Evolutionary conservation across 2,329 filamentous ascomycete species (phyloP).

Genomic region (Pyricularia sp.): DNA sequence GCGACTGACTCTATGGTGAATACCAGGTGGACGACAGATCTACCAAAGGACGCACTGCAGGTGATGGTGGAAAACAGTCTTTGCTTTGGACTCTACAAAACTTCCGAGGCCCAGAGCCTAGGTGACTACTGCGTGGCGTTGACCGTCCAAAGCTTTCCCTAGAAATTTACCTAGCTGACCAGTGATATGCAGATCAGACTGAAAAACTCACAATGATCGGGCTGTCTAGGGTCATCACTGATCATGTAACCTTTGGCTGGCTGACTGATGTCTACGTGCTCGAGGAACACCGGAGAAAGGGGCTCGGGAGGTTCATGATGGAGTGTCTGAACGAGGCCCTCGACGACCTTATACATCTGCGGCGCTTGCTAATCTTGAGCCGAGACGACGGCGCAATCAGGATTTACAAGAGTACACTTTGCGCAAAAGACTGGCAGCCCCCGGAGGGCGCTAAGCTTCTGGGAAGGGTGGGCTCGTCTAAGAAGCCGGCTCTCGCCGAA

Average conservation of each 20-base stretch:
- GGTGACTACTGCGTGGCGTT: background rate
- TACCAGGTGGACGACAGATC: conserved; percentile 38
- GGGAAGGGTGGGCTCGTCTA: conserved; percentile 24
- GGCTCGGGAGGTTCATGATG: conserved; percentile 54
- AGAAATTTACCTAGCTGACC: too few species aligned
- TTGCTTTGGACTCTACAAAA: conserved; percentile 43
- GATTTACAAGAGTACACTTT: conserved; percentile 35
- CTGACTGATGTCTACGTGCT: conserved; percentile 57
- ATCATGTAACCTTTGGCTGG: conserved; percentile 56
- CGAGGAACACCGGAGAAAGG: conserved; percentile 43
- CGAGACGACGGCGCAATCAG: conserved; percentile 17
- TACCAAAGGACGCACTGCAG: conserved; percentile 32
- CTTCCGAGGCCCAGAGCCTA: conserved; percentile 8
- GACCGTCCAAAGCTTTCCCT: too few species aligned
- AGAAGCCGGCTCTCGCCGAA: conserved; percentile 11
- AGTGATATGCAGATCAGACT: too few species aligned
- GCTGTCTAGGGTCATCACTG: conserved; percentile 52
- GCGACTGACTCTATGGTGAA: conserved; percentile 12
- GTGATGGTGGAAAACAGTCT: conserved; percentile 44
- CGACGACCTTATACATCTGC: conserved; percentile 42
- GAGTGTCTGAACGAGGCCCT: conserved; percentile 43
- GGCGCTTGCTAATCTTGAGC: conserved; percentile 44
- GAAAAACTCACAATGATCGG: conserved; percentile 29
- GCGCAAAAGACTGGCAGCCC: conserved; percentile 18
- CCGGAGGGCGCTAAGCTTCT: conserved; percentile 16